These are phyloP conservation scores for Climacium dendroides DNA, from an alignment of 225 moss, liverwort and hornwort genomes.

Conservation along the genomic window DNA sequence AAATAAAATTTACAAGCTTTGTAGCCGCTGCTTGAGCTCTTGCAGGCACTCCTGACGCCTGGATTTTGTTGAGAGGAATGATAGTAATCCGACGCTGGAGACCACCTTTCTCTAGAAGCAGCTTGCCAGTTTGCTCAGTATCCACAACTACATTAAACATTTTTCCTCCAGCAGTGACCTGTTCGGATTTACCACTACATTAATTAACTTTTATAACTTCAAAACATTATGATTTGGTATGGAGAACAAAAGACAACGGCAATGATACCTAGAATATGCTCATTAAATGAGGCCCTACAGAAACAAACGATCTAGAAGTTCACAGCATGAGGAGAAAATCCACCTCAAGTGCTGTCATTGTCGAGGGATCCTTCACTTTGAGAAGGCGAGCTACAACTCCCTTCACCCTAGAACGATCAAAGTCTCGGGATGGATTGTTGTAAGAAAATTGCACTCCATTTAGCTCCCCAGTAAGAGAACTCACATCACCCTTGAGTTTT, in stretches of 20 bases:
- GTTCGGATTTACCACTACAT: background rate
- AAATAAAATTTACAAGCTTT: conserved; percentile 42
- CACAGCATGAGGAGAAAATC: background rate
- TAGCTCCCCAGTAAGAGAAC: conserved; percentile 55
- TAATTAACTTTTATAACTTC: background rate
- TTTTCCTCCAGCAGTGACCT: conserved; percentile 93
- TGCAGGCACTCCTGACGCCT: conserved; percentile 55
- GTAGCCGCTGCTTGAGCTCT: conserved; percentile 59
- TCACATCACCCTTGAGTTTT: conserved; percentile 61
- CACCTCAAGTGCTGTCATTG: conserved; percentile 98
- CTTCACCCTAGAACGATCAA: conserved; percentile 75
- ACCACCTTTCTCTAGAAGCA: conserved; percentile 89
- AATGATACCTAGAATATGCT: background rate
- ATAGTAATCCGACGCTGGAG: conserved; percentile 81
- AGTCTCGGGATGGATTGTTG: conserved; percentile 73
- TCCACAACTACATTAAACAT: conserved; percentile 89
- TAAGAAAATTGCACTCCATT: conserved; percentile 79
- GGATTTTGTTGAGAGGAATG: conserved; percentile 95
- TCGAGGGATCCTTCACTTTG: conserved; percentile 66
- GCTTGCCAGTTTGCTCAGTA: conserved; percentile 89
- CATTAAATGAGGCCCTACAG: background rate
- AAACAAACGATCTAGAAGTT: background rate
- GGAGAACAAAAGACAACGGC: background rate
- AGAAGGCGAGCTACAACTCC: conserved; percentile 89
- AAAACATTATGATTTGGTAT: background rate